phyloP scores from a whole-genome alignment of 129 eudicot species.

The Glebionis coronaria region DNA sequence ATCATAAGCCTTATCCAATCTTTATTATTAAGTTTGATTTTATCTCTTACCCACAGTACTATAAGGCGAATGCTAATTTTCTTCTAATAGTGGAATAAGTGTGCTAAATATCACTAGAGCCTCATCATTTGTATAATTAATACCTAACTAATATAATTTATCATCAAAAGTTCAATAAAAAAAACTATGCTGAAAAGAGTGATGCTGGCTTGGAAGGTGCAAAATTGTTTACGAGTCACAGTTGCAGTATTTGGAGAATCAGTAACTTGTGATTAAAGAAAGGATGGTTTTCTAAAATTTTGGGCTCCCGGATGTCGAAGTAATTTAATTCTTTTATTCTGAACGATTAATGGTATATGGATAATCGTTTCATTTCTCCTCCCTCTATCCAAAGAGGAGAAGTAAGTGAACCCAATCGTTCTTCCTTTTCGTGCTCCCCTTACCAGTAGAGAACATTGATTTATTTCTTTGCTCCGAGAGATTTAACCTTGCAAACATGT shows the following conservation, averaged over 20 bases:
- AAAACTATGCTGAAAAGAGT: too few species aligned
- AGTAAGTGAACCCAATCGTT: not conserved
- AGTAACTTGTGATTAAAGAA: not conserved
- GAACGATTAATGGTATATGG: not conserved
- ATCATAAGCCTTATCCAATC: not conserved
- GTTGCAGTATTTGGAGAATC: too few species aligned
- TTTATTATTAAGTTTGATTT: not conserved
- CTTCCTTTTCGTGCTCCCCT: not conserved
- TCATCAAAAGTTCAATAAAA: too few species aligned
- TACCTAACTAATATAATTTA: too few species aligned
- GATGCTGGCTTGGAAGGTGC: too few species aligned
- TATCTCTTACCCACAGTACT: not conserved
- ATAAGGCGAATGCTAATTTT: not conserved
- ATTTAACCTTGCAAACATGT: too few species aligned
- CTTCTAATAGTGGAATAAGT: not conserved
- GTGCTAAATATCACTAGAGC: too few species aligned
- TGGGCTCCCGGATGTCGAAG: not conserved
- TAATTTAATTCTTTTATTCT: not conserved
- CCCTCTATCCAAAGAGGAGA: not conserved
- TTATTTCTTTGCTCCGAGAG: too few species aligned
- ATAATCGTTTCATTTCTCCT: not conserved
- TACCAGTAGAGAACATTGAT: too few species aligned
- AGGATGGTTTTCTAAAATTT: not conserved
- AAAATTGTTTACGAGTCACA: too few species aligned
- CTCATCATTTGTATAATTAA: too few species aligned